Conservation (phyloP, 2,329 filamentous ascomycete genomes). For the Fusarium continuum region DNA sequence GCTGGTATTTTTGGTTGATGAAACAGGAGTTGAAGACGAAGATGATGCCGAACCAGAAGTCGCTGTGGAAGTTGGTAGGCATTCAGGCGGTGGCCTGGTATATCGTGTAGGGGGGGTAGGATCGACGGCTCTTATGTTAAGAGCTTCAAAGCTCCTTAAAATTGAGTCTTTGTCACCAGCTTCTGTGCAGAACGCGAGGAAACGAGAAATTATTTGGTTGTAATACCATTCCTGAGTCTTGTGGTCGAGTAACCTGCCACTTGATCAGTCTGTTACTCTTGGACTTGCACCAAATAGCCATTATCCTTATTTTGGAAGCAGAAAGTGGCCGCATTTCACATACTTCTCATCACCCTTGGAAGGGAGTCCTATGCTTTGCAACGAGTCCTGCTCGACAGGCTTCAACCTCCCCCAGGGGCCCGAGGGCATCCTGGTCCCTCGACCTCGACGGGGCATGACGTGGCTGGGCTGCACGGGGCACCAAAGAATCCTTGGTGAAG, state of each 20-base stretch:
- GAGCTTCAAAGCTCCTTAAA: slow-evolving; percentile 75
- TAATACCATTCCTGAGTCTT: slow-evolving; percentile 88
- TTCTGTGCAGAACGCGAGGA: slow-evolving; percentile 87
- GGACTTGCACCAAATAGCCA: neutral
- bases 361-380: slow-evolving; percentile 84
- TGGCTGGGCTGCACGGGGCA: neutral
- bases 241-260: slow-evolving; percentile 71
- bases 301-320: neutral
- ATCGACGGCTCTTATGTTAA: slow-evolving; percentile 50
- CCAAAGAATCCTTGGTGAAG: neutral
- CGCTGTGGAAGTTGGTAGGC: slow-evolving; percentile 1
- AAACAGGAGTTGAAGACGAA: neutral
- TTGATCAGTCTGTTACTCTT: slow-evolving; percentile 5
- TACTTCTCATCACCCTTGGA: slow-evolving; percentile 92
- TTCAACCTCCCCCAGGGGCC: slow-evolving; percentile 76
- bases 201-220: slow-evolving; percentile 85
- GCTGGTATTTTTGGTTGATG: neutral
- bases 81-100: slow-evolving; percentile 14
- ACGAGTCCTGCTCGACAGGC: slow-evolving; percentile 76
- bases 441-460: slow-evolving; percentile 46
- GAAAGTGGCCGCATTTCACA: no score
- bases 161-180: slow-evolving; percentile 77
- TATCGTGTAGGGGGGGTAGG: slow-evolving; percentile 13
- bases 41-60: neutral
- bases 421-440: slow-evolving; percentile 51